Percentiles rank a stretch among this genome's conserved stretches.
These are phyloP conservation scores for Eimeria maxima DNA, from an alignment of 169 alveolate species.

Conservation along the genomic window DNA sequence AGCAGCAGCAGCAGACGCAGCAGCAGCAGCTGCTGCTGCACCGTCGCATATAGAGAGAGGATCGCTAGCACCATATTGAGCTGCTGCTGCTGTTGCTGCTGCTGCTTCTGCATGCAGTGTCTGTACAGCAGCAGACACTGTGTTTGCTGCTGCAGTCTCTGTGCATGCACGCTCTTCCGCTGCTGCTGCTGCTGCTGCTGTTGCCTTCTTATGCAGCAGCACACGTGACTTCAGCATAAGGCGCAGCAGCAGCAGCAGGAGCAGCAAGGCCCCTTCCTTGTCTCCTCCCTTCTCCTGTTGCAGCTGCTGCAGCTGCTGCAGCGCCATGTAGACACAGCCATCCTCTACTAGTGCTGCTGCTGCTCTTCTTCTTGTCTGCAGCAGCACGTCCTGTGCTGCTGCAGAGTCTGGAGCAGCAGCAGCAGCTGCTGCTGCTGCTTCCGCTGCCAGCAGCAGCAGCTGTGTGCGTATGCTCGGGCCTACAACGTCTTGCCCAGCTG, in stretches of 20 bases:
- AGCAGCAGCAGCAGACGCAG: neutral
- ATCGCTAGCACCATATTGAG: constrained; percentile 6
- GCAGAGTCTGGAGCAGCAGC: constrained; percentile 46
- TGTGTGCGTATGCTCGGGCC: constrained; percentile 37
- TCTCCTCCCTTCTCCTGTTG: constrained; percentile 49
- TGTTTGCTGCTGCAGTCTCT: neutral
- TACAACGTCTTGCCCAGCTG: constrained; percentile 28
- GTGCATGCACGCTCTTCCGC: neutral
- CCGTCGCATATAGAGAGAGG: neutral
- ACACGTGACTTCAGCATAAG: constrained; percentile 67
- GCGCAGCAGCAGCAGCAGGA: constrained; percentile 70
- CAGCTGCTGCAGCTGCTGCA: constrained; percentile 73
- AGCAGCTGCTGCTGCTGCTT: constrained; percentile 59
- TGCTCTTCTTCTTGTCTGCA: constrained; percentile 49
- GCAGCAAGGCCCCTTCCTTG: constrained; percentile 42
- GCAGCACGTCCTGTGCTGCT: constrained; percentile 36
- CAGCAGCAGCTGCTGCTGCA: constrained; percentile 49
- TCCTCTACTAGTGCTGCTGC: constrained; percentile 68
- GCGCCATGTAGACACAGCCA: constrained; percentile 52
- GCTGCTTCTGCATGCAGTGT: constrained; percentile 37
- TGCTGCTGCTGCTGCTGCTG: constrained; percentile 48
- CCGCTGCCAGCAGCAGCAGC: constrained; percentile 61
- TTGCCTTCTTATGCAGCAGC: constrained; percentile 43
- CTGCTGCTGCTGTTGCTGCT: constrained; percentile 68
- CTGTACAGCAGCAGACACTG: neutral